Evolutionary conservation across 2,329 filamentous ascomycete genomes (phyloP).

Genomic region (Allantophomopsis lycopodina): DNA sequence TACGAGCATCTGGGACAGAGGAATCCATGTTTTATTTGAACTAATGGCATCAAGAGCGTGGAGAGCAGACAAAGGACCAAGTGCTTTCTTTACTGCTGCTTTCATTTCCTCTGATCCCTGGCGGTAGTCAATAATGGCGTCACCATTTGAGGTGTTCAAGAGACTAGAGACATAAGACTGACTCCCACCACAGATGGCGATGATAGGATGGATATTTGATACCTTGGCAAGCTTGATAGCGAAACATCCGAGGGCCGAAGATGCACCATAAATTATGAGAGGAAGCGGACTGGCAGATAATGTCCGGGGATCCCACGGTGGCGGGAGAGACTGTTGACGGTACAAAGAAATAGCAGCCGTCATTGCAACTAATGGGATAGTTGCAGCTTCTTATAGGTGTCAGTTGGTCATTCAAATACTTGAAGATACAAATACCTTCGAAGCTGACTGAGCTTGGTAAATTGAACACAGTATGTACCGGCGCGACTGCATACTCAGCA

Average conservation of each 20-base stretch:
- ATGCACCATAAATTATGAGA: slow-evolving; percentile 30
- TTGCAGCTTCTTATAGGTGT: slow-evolving; percentile 25
- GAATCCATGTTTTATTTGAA: slow-evolving; percentile 24
- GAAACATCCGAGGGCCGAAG: slow-evolving; percentile 41
- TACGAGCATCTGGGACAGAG: slow-evolving; percentile 35
- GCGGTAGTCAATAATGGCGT: slow-evolving; percentile 32
- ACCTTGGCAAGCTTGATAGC: slow-evolving; percentile 38
- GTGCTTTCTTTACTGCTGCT: neutral
- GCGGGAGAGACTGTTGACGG: slow-evolving; percentile 22
- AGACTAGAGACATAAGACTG: slow-evolving; percentile 27
- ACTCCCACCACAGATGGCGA: slow-evolving; percentile 37
- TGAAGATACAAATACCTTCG: slow-evolving; percentile 5
- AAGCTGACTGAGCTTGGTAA: slow-evolving; percentile 13
- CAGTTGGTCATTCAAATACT: neutral
- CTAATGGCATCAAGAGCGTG: neutral
- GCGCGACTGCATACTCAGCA: slow-evolving; percentile 18
- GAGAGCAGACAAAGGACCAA: too few relatives aligned
- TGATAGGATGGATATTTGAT: slow-evolving; percentile 46
- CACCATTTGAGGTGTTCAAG: slow-evolving; percentile 31
- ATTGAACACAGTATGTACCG: slow-evolving; percentile 16
- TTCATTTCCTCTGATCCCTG: slow-evolving; percentile 18
- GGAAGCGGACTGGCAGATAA: slow-evolving; percentile 19
- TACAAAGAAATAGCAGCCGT: slow-evolving; percentile 29
- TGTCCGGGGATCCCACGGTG: slow-evolving; percentile 25
- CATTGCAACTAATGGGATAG: slow-evolving; percentile 29